phyloP scores from a whole-genome alignment of 2,329 filamentous ascomycete species.

The Colletotrichum kahawae region DNA sequence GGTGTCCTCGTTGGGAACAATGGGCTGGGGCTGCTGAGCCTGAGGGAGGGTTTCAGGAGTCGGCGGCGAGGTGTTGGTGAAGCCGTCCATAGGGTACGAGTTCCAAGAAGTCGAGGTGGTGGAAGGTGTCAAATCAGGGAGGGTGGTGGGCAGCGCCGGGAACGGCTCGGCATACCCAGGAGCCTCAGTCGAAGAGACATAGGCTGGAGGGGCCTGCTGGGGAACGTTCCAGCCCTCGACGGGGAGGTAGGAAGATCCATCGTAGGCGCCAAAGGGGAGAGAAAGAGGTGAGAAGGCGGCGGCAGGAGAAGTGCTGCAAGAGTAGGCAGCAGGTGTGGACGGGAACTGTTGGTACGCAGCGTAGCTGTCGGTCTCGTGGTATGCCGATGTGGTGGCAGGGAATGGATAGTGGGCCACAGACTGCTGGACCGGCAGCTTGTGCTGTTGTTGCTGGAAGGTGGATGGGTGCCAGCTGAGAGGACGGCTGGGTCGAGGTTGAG shows the following conservation, averaged over 20 bases:
- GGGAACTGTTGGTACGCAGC: slow-evolving; percentile 49
- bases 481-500: slow-evolving; percentile 49
- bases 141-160: slow-evolving; percentile 25
- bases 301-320: slow-evolving; percentile 62
- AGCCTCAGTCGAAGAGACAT: slow-evolving; percentile 29
- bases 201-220: slow-evolving; percentile 33
- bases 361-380: slow-evolving; percentile 47
- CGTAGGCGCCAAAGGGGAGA: slow-evolving; percentile 46
- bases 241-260: slow-evolving; percentile 44
- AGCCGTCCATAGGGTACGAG: slow-evolving; percentile 48
- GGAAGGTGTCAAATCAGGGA: slow-evolving; percentile 23
- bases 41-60: slow-evolving; percentile 64
- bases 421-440: slow-evolving; percentile 30
- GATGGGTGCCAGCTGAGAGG: slow-evolving; percentile 81
- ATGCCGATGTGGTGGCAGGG: slow-evolving; percentile 39
- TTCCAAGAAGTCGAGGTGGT: slow-evolving; percentile 44
- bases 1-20: slow-evolving; percentile 52
- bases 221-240: slow-evolving; percentile 41
- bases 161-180: slow-evolving; percentile 35
- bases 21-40: slow-evolving; percentile 51
- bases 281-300: slow-evolving; percentile 60
- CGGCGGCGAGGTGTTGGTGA: slow-evolving; percentile 57
- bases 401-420: slow-evolving; percentile 45
- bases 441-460: slow-evolving; percentile 44
- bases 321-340: slow-evolving; percentile 60